Conservation (phyloP, 2,329 filamentous ascomycete genomes). For the Tolypocladium tundrense region DNA sequence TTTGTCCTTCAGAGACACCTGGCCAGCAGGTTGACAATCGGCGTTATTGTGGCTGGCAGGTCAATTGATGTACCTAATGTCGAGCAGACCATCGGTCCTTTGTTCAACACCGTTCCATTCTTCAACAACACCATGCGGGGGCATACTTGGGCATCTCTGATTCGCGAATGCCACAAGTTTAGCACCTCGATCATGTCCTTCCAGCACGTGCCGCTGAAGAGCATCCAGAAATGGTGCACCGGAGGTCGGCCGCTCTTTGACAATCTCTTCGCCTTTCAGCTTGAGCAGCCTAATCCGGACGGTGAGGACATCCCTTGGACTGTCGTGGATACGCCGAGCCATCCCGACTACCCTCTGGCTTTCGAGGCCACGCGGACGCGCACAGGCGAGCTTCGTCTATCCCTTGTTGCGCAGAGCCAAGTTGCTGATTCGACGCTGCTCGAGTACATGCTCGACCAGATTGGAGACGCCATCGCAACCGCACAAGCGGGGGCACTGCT, state of each 20-base stretch:
- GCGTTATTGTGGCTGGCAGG: conserved; percentile 71
- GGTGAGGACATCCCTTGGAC: conserved; percentile 41
- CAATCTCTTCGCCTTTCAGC: conserved; percentile 72
- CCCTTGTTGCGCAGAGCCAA: conserved; percentile 46
- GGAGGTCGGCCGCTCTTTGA: conserved; percentile 59
- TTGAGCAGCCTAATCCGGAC: conserved; percentile 22
- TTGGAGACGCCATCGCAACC: conserved; percentile 17
- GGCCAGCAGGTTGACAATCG: conserved; percentile 44
- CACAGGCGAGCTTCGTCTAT: conserved; percentile 39
- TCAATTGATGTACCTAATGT: conserved; percentile 56
- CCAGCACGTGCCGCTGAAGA: conserved; percentile 62
- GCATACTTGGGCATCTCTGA: conserved; percentile 48
- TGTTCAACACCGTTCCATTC: conserved; percentile 86
- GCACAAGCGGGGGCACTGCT: conserved; percentile 6
- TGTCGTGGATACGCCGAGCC: conserved; percentile 32
- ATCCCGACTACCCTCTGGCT: conserved; percentile 65
- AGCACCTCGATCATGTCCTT: conserved; percentile 59
- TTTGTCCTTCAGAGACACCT: conserved; percentile 46
- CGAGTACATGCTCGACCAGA: conserved; percentile 25
- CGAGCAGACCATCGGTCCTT: conserved; percentile 62
- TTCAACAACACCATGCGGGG: conserved; percentile 32
- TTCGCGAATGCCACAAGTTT: conserved; percentile 58
- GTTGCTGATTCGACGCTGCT: conserved; percentile 22
- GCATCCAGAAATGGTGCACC: conserved; percentile 71
- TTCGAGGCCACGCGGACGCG: conserved; percentile 55